phyloP scores from a whole-genome alignment of 805 yeast genomes.

The Starmerella sirachaensis region DNA sequence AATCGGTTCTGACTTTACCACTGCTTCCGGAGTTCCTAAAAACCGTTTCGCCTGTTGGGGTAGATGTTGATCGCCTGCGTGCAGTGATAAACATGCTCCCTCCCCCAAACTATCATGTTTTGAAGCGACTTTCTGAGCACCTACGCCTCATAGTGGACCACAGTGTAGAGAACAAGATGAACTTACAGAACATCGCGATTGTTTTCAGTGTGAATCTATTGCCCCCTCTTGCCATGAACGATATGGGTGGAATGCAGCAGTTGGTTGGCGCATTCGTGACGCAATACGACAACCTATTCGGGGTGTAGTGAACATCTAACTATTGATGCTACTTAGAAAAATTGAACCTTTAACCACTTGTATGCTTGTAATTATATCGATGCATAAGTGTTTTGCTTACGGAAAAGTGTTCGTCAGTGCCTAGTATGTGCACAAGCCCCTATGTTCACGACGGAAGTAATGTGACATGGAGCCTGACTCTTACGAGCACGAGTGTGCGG shows the following conservation, averaged over 20 bases:
- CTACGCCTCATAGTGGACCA: constrained; percentile 55
- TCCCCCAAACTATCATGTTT: constrained; percentile 48
- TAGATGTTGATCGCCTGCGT: constrained; percentile 22
- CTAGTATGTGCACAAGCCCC: too few species aligned
- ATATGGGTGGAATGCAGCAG: constrained; percentile 43
- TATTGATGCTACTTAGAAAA: not conserved
- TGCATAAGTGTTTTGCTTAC: too few species aligned
- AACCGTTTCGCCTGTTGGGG: constrained; percentile 23
- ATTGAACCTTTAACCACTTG: not conserved
- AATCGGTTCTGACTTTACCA: constrained; percentile 59
- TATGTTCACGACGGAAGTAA: too few species aligned
- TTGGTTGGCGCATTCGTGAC: constrained; percentile 40
- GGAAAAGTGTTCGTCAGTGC: too few species aligned
- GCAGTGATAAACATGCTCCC: constrained; percentile 42
- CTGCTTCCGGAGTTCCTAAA: constrained; percentile 46
- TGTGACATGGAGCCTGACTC: too few species aligned
- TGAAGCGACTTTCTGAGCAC: constrained; percentile 58
- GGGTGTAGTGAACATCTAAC: not conserved
- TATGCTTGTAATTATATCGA: not conserved
- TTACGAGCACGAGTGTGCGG: too few species aligned
- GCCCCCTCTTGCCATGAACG: constrained; percentile 36
- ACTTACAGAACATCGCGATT: constrained; percentile 77
- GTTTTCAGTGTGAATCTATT: constrained; percentile 63
- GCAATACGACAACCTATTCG: constrained; percentile 24
- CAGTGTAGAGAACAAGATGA: constrained; percentile 69